phyloP scores from a whole-genome alignment of 441 rosid genomes.

The Erodium chrysanthum region DNA sequence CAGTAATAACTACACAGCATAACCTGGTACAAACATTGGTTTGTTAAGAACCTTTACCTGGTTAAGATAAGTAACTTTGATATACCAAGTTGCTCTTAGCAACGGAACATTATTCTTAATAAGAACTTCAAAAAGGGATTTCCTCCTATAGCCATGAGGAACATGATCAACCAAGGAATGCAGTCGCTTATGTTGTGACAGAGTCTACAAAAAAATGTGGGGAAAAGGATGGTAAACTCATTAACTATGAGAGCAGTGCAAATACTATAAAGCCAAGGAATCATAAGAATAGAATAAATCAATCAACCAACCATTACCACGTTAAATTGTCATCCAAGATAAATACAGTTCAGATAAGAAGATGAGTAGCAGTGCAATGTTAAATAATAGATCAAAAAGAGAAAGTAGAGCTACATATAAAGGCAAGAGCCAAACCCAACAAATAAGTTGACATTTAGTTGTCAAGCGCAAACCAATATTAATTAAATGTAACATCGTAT shows the following conservation, averaged over 20 bases:
- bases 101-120: conserved; percentile 89
- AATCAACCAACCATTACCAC: too few species aligned
- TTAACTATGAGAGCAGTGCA: neutral
- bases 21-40: neutral
- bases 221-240: neutral
- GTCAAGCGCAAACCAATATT: neutral
- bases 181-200: conserved; percentile 83
- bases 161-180: conserved; percentile 81
- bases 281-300: too few species aligned
- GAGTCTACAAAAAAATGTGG: conserved; percentile 42
- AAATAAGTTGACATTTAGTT: neutral
- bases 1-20: conserved; percentile 1
- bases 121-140: conserved; percentile 78
- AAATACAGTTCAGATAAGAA: too few species aligned
- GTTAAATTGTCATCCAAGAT: too few species aligned
- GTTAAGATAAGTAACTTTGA: conserved; percentile 91
- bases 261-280: too few species aligned
- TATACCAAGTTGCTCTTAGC: conserved; percentile 94
- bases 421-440: neutral
- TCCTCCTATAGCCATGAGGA: conserved; percentile 76
- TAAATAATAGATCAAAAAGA: neutral
- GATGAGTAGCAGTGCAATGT: neutral
- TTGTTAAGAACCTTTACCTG: conserved; percentile 45
- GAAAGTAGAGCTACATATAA: neutral
- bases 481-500: too few species aligned